These are phyloP conservation scores for Globisporangium cylindrosporum DNA, from an alignment of 352 stramenopile species.

Conservation along the genomic window DNA sequence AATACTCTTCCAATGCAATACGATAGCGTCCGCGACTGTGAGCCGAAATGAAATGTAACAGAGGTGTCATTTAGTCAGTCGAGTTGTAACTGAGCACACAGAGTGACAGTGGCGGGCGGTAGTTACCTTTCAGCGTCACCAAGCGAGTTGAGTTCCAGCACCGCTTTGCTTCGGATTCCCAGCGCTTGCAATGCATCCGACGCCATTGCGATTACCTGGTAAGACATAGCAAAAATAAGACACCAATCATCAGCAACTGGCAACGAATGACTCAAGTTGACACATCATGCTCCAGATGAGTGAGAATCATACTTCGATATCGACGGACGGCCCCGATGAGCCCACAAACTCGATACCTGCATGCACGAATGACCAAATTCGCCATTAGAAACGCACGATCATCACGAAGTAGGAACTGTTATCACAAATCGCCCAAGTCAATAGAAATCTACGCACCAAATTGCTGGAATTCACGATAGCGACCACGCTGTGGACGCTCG, in stretches of 20 bases:
- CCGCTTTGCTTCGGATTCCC: constrained; percentile 57
- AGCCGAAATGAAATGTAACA: background rate
- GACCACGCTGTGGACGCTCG: constrained; percentile 80
- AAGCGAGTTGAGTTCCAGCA: constrained; percentile 80
- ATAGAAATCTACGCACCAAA: constrained; percentile 46
- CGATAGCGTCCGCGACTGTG: constrained; percentile 67
- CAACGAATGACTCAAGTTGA: background rate
- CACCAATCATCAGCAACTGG: background rate
- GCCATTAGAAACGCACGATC: constrained; percentile 2
- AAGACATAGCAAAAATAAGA: background rate
- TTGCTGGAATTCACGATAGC: constrained; percentile 87
- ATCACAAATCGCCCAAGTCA: background rate
- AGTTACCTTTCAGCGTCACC: constrained; percentile 73
- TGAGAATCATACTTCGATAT: constrained; percentile 55
- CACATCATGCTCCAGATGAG: background rate
- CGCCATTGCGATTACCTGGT: constrained; percentile 79
- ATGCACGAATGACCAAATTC: background rate
- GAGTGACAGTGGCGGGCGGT: background rate
- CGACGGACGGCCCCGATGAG: constrained; percentile 68
- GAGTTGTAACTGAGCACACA: background rate
- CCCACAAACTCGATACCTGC: constrained; percentile 78
- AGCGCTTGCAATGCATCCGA: constrained; percentile 49
- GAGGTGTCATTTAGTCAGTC: background rate
- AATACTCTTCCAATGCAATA: constrained; percentile 57
- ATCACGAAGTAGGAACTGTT: background rate